Conservation (phyloP, 2,329 filamentous ascomycete genomes). For the Penicillium glabrum region DNA sequence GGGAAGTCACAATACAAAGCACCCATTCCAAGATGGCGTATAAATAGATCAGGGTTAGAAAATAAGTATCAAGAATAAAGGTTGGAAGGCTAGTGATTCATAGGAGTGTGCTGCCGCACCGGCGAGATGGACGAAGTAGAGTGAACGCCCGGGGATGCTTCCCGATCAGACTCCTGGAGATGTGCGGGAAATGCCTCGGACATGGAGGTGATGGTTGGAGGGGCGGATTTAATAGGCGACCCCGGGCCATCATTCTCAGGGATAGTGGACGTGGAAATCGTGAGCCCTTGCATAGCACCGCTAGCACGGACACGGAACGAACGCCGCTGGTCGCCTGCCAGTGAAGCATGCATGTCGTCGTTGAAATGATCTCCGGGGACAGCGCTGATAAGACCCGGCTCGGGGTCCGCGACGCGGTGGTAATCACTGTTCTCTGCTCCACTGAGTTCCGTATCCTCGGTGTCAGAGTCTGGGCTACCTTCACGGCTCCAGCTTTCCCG, state of each 20-base stretch:
- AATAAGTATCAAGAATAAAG: conserved; percentile 4
- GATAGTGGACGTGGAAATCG: conserved; percentile 31
- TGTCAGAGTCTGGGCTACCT: conserved; percentile 28
- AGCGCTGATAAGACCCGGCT: conserved; percentile 21
- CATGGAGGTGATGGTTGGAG: conserved; percentile 29
- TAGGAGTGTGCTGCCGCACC: conserved; percentile 10
- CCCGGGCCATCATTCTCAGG: conserved; percentile 26
- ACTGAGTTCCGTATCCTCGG: conserved; percentile 25
- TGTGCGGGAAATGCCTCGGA: conserved; percentile 24
- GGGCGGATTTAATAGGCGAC: conserved; percentile 33
- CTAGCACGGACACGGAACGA: conserved; percentile 36
- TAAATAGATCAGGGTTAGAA: conserved; percentile 14
- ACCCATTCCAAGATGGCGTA: conserved; percentile 14
- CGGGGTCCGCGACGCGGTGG: conserved; percentile 23
- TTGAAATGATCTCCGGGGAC: conserved; percentile 14
- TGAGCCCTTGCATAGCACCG: conserved; percentile 31
- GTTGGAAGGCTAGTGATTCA: conserved; percentile 11
- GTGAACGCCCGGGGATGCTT: conserved; percentile 31
- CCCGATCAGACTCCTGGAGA: conserved; percentile 12
- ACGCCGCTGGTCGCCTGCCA: conserved; percentile 26
- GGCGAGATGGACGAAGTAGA: conserved; percentile 18
- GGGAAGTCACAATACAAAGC: conserved; percentile 4
- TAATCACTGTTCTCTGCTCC: conserved; percentile 27
- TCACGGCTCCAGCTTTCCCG: conserved; percentile 35
- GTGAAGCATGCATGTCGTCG: conserved; percentile 28